Conservation (phyloP, 257 asterid genomes). For the Forsythia suspensa region DNA sequence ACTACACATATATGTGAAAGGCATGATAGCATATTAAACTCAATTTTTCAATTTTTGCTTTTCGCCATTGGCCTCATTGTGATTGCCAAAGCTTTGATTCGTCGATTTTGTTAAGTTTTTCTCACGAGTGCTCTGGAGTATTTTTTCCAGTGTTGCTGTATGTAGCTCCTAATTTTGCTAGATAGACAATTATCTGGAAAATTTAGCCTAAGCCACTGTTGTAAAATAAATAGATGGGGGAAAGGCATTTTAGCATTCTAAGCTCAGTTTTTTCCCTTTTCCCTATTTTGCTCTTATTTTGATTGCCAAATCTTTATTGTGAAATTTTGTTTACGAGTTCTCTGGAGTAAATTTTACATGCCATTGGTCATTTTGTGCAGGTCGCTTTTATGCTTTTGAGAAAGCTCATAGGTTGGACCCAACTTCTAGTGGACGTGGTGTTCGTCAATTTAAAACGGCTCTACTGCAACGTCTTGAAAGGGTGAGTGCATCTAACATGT, state of each 20-base stretch:
- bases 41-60: not conserved
- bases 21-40: not conserved
- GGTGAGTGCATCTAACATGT: slow-evolving; percentile 38
- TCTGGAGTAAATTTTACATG: slow-evolving; percentile 21
- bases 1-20: not conserved
- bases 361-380: slow-evolving; percentile 42
- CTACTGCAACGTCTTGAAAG: slow-evolving; percentile 92
- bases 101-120: not conserved
- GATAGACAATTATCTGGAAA: not conserved
- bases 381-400: slow-evolving; percentile 97
- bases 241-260: slow-evolving; percentile 13
- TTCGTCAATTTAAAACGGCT: slow-evolving; percentile 95
- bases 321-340: not conserved
- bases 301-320: not conserved
- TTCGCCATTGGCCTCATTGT: not conserved
- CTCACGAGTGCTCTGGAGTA: not conserved
- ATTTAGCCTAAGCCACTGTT: not conserved
- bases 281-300: not conserved
- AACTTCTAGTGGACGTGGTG: slow-evolving; percentile 98
- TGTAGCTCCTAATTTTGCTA: not conserved
- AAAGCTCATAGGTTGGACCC: slow-evolving; percentile 97
- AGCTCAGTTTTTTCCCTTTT: not conserved
- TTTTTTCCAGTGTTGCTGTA: not conserved
- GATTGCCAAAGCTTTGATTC: not conserved
- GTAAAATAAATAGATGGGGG: not conserved